phyloP scores from a whole-genome alignment of 2,329 filamentous ascomycete genomes.

The Aspergillus amoenus region DNA sequence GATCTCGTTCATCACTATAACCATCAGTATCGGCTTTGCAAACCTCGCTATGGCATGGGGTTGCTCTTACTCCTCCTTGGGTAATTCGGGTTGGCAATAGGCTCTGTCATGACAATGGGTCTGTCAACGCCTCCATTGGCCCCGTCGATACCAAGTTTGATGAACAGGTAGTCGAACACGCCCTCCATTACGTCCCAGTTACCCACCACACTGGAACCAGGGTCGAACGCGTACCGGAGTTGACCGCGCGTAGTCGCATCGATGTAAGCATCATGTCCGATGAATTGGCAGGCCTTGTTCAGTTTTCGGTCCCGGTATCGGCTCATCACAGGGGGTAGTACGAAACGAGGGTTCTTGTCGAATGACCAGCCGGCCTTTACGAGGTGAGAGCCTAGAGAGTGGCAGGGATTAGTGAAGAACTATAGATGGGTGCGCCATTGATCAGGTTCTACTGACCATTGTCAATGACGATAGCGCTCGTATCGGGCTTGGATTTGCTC shows the following conservation, averaged over 20 bases:
- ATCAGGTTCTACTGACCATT: constrained; percentile 64
- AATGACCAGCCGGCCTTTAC: constrained; percentile 97
- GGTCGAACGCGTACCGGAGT: constrained; percentile 86
- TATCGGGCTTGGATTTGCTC: constrained; percentile 59
- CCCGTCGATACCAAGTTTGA: constrained; percentile 84
- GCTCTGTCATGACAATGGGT: constrained; percentile 93
- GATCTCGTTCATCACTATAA: constrained; percentile 88
- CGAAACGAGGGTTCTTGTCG: constrained; percentile 75
- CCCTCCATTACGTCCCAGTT: constrained; percentile 99
- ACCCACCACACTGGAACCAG: constrained; percentile 84
- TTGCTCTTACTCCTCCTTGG: constrained; percentile 73
- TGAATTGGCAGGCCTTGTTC: constrained; percentile 86
- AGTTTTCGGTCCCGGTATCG: constrained; percentile 94
- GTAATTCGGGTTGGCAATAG: constrained; percentile 87
- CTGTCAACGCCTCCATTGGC: constrained; percentile 73
- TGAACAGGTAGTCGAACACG: constrained; percentile 87
- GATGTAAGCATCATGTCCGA: constrained; percentile 88
- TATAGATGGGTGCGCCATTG: too few relatives aligned
- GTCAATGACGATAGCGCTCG: constrained; percentile 90
- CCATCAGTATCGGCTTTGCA: constrained; percentile 19
- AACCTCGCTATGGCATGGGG: background rate
- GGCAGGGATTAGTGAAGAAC: background rate
- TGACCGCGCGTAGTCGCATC: constrained; percentile 92
- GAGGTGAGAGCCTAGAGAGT: constrained; percentile 71
- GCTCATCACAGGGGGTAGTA: constrained; percentile 85